Conservation (phyloP, 257 asterid species). For the Nemophila menziesii region DNA sequence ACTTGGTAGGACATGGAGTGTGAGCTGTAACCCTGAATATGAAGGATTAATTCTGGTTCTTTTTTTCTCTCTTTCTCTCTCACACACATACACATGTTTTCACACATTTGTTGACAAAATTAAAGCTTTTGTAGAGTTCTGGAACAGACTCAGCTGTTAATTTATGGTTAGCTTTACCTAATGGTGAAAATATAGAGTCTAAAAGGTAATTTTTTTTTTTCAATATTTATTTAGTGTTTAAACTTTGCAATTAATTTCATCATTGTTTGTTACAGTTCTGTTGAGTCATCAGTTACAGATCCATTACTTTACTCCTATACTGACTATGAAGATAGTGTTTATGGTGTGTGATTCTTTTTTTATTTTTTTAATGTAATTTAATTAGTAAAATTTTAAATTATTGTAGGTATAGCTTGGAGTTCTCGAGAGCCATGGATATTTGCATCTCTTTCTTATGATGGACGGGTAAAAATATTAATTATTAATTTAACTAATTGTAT, state of each 20-base stretch:
- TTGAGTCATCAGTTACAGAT: slow-evolving; percentile 33
- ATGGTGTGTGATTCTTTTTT: slow-evolving; percentile 42
- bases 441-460: slow-evolving; percentile 95
- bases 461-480: slow-evolving; percentile 57
- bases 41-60: slow-evolving; percentile 93
- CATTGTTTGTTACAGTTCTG: slow-evolving; percentile 27
- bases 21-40: slow-evolving; percentile 79
- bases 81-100: not conserved
- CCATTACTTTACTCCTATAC: slow-evolving; percentile 63
- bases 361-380: slow-evolving; percentile 13
- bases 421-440: slow-evolving; percentile 93
- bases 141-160: slow-evolving; percentile 97
- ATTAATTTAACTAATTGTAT: too few relatives aligned
- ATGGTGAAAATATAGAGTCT: slow-evolving; percentile 26
- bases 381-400: slow-evolving; percentile 15
- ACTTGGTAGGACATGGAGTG: slow-evolving; percentile 91
- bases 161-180: slow-evolving; percentile 64
- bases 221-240: slow-evolving; percentile 1
- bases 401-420: slow-evolving; percentile 89
- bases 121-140: slow-evolving; percentile 62
- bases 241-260: slow-evolving; percentile 10
- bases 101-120: slow-evolving; percentile 18
- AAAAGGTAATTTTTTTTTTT: slow-evolving; percentile 41
- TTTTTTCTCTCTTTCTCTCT: slow-evolving; percentile 28
- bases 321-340: slow-evolving; percentile 93